phyloP scores from a whole-genome alignment of 495 filamentous ascomycete species.

The Penicillium soppii region DNA sequence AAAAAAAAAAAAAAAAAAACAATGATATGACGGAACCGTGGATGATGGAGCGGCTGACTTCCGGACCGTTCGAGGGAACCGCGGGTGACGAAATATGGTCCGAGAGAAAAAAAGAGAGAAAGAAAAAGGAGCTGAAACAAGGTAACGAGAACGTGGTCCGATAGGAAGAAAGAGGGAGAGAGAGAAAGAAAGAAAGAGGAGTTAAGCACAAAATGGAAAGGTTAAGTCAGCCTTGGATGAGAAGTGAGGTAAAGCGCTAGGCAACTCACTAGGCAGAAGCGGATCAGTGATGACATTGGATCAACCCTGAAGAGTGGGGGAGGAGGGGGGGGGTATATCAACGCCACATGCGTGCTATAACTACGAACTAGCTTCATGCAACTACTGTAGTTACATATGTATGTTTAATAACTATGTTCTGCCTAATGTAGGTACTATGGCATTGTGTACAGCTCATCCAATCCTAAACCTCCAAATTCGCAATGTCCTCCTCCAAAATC shows the following conservation, averaged over 20 bases:
- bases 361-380: no score
- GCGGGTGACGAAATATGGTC: no score
- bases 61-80: conserved; percentile 20
- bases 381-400: no score
- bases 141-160: no score
- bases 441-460: conserved; percentile 1
- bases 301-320: neutral
- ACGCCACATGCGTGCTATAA: neutral
- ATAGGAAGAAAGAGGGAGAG: neutral
- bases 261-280: conserved; percentile 15
- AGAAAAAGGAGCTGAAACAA: no score
- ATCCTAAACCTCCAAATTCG: conserved; percentile 37
- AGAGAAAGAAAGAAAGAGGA: neutral
- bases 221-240: conserved; percentile 2
- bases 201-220: neutral
- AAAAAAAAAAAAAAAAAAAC: no score
- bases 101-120: no score
- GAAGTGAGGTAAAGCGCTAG: neutral
- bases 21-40: conserved; percentile 25
- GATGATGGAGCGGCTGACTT: conserved; percentile 35
- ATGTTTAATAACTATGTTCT: no score
- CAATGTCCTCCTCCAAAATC: conserved; percentile 56
- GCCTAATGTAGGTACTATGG: neutral
- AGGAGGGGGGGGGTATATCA: conserved; percentile 1
- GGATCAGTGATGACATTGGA: conserved; percentile 16